phyloP scores from a whole-genome alignment of 164 flowering plant species.

The Piper betle region DNA sequence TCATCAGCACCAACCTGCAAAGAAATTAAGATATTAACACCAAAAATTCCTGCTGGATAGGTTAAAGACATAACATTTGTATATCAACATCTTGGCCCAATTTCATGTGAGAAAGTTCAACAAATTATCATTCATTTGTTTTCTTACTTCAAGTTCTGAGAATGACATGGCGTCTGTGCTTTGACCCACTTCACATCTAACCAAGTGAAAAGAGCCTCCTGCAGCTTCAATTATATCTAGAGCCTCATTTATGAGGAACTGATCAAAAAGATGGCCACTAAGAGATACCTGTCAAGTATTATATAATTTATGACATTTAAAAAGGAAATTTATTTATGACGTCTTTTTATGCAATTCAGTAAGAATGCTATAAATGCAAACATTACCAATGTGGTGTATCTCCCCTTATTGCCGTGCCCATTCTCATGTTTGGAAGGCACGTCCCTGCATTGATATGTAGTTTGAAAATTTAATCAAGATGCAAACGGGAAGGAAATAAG shows the following conservation, averaged over 20 bases:
- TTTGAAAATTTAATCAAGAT: background rate
- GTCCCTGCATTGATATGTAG: conserved; percentile 28
- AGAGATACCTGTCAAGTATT: conserved; percentile 65
- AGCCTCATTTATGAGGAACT: conserved; percentile 88
- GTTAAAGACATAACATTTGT: too few species aligned
- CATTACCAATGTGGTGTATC: conserved; percentile 44
- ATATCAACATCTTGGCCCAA: too few species aligned
- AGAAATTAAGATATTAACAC: conserved; percentile 2
- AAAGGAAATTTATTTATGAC: background rate
- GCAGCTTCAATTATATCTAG: conserved; percentile 95
- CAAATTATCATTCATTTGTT: background rate
- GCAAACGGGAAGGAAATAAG: background rate
- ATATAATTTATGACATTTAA: background rate
- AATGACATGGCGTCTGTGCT: conserved; percentile 52
- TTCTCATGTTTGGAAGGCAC: conserved; percentile 17
- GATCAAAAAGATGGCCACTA: conserved; percentile 95
- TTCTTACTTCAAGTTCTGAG: conserved; percentile 90
- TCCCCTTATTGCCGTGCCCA: conserved; percentile 28
- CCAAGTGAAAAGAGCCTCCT: conserved; percentile 88
- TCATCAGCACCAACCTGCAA: conserved; percentile 84
- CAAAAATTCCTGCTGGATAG: too few species aligned
- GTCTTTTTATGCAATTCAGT: background rate
- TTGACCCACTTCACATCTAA: conserved; percentile 87
- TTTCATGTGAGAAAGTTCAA: background rate
- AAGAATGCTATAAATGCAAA: background rate